Conservation (phyloP, 257 asterid genomes). For the Apocynum venetum region DNA sequence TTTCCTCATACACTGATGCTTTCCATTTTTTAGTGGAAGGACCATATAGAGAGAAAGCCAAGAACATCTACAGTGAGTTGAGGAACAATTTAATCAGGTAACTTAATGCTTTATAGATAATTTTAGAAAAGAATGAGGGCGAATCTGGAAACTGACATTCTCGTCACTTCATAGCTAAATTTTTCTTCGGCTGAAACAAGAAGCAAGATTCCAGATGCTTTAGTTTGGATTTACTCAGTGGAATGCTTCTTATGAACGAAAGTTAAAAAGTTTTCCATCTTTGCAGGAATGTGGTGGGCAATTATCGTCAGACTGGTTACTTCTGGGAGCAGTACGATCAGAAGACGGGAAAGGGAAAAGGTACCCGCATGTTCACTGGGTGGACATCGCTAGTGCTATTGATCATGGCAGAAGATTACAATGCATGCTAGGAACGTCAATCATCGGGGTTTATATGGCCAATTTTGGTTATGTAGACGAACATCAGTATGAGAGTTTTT, state of each 20-base stretch:
- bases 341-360: constrained; percentile 89
- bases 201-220: neutral
- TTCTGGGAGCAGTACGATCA: constrained; percentile 98
- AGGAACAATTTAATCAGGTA: constrained; percentile 84
- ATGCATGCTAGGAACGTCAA: constrained; percentile 33
- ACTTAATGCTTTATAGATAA: constrained; percentile 4
- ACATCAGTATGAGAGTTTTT: neutral
- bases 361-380: constrained; percentile 79
- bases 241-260: neutral
- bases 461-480: neutral
- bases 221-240: neutral
- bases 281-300: constrained; percentile 72
- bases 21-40: constrained; percentile 58
- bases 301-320: constrained; percentile 68
- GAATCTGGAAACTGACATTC: neutral
- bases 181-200: neutral
- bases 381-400: constrained; percentile 88
- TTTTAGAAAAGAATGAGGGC: neutral
- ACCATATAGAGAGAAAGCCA: constrained; percentile 75
- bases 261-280: neutral
- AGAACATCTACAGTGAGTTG: constrained; percentile 61
- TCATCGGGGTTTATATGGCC: neutral
- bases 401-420: constrained; percentile 82
- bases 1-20: neutral
- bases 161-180: neutral